phyloP scores from a whole-genome alignment of 352 stramenopile genomes.

The Globisporangium abappressorium region DNA sequence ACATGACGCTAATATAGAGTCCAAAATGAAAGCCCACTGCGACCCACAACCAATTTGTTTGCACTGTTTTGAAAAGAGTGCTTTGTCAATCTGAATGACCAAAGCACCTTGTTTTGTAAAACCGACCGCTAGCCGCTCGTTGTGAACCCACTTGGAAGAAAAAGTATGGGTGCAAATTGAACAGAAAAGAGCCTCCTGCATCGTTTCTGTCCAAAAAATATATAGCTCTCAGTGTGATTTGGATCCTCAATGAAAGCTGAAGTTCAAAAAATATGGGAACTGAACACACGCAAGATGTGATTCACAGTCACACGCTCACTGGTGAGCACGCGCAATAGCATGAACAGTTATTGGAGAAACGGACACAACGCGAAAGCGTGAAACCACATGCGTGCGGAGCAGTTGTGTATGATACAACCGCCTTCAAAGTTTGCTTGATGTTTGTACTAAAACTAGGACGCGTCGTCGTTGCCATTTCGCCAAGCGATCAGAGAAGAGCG shows the following conservation, averaged over 20 bases:
- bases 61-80: background rate
- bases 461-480: background rate
- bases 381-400: background rate
- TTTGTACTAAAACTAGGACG: background rate
- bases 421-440: background rate
- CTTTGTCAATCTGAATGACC: background rate
- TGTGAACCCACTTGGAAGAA: background rate
- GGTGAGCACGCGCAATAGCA: background rate
- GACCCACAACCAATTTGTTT: too few relatives aligned
- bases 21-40: background rate
- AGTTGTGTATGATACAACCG: background rate
- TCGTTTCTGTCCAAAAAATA: background rate
- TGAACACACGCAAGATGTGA: background rate
- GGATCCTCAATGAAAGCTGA: background rate
- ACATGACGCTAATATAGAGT: background rate
- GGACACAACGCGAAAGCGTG: background rate
- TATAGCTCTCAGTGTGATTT: background rate
- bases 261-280: background rate
- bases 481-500: background rate
- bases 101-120: background rate
- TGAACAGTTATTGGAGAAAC: background rate
- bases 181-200: background rate
- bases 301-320: background rate
- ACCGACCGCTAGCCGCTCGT: background rate
- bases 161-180: background rate